Conservation (phyloP, 768 basidiomycete genomes). For the Sistotremastrum suecicum region DNA sequence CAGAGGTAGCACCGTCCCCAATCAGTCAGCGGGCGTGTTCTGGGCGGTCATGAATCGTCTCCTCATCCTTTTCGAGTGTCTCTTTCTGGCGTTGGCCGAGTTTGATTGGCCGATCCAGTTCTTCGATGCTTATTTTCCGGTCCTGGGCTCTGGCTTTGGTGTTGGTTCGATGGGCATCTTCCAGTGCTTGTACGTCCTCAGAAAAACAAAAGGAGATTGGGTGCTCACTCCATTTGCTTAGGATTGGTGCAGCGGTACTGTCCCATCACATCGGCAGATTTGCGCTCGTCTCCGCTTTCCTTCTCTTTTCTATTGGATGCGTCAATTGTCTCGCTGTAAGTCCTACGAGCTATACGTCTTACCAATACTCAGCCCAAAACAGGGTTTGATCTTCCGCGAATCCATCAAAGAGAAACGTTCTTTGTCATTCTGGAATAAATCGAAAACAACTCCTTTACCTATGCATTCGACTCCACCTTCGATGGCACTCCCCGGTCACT, state of each 20-base stretch:
- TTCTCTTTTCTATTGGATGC: slow-evolving; percentile 86
- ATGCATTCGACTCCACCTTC: too few relatives aligned
- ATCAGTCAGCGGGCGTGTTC: slow-evolving; percentile 81
- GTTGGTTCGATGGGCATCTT: slow-evolving; percentile 78
- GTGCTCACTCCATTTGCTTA: slow-evolving; percentile 9
- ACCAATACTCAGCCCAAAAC: not conserved
- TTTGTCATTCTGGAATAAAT: slow-evolving; percentile 37
- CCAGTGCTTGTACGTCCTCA: slow-evolving; percentile 56
- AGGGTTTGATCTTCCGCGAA: slow-evolving; percentile 55
- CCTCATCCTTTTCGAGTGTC: slow-evolving; percentile 73
- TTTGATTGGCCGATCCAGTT: slow-evolving; percentile 64
- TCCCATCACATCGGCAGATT: slow-evolving; percentile 67
- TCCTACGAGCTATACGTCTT: not conserved
- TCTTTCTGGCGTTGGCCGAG: slow-evolving; percentile 74
- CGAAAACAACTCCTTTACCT: too few relatives aligned
- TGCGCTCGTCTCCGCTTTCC: slow-evolving; percentile 81
- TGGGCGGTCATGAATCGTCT: slow-evolving; percentile 84
- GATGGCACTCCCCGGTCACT: too few relatives aligned
- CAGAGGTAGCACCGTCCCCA: slow-evolving; percentile 69
- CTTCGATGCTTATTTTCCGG: slow-evolving; percentile 77
- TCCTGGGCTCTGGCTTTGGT: slow-evolving; percentile 73
- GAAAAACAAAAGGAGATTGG: not conserved
- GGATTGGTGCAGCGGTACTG: slow-evolving; percentile 36
- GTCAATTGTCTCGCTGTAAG: slow-evolving; percentile 49
- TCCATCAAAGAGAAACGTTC: slow-evolving; percentile 49